Evolutionary conservation across 805 yeast genomes (phyloP).

Genomic region (Priceomyces carsonii): DNA sequence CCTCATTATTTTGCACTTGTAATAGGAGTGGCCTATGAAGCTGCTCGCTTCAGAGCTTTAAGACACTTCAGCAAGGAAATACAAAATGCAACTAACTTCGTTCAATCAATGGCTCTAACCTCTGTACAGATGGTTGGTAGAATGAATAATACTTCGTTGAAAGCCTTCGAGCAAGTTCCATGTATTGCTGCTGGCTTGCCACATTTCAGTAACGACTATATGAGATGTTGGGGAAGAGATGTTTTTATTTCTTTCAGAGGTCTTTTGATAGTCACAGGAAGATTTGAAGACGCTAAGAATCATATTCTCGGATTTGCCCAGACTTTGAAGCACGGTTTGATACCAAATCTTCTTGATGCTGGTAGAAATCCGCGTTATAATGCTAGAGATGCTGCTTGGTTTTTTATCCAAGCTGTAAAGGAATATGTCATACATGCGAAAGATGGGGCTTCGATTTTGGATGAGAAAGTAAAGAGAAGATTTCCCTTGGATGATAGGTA

Average conservation of each 20-base stretch:
- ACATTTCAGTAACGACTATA: slow-evolving; percentile 84
- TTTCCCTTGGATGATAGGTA: slow-evolving; percentile 88
- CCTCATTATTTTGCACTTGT: slow-evolving; percentile 87
- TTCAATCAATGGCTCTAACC: slow-evolving; percentile 75
- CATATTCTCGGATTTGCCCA: slow-evolving; percentile 88
- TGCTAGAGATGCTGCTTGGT: slow-evolving; percentile 98
- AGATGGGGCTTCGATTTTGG: slow-evolving; percentile 62
- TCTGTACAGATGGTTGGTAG: slow-evolving; percentile 85
- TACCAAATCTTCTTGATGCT: slow-evolving; percentile 90
- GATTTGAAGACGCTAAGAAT: slow-evolving; percentile 73
- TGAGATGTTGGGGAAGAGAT: slow-evolving; percentile 99
- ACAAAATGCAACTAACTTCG: slow-evolving; percentile 66
- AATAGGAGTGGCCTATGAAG: slow-evolving; percentile 82
- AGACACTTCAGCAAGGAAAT: slow-evolving; percentile 53
- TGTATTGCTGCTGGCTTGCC: slow-evolving; percentile 96
- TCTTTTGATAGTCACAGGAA: slow-evolving; percentile 69
- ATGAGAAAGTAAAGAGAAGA: slow-evolving; percentile 75
- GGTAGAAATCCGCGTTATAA: slow-evolving; percentile 93
- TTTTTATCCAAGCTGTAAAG: slow-evolving; percentile 84
- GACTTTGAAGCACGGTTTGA: slow-evolving; percentile 91
- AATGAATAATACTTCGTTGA: slow-evolving; percentile 72
- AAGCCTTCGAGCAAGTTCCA: slow-evolving; percentile 62
- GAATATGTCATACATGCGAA: slow-evolving; percentile 74
- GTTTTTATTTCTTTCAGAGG: slow-evolving; percentile 89
- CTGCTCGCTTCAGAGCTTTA: slow-evolving; percentile 70